phyloP scores from a whole-genome alignment of 768 basidiomycete genomes.

The Cyclocybe aegerita region DNA sequence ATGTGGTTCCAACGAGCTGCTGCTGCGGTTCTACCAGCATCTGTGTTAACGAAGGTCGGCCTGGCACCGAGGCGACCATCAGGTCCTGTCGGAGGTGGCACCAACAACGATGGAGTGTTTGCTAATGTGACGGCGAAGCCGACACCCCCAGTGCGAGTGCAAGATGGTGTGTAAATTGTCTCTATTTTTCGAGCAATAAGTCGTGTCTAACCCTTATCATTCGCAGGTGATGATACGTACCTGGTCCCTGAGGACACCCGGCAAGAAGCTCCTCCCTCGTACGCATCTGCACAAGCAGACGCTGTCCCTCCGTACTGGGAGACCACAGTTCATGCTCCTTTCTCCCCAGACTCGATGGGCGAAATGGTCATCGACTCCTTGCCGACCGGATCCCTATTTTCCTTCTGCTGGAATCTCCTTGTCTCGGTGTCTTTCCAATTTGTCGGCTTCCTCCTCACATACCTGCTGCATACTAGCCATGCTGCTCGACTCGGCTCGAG shows the following conservation, averaged over 20 bases:
- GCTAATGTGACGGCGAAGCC: conserved; percentile 94
- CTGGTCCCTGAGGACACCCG: conserved; percentile 81
- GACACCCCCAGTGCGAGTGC: conserved; percentile 52
- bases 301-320: conserved; percentile 99
- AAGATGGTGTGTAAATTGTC: conserved; percentile 49
- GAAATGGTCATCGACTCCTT: conserved; percentile 91
- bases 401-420: conserved; percentile 90
- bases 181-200: conserved; percentile 5
- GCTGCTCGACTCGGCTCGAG: conserved; percentile 91
- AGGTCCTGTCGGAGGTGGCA: conserved; percentile 62
- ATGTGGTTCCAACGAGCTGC: conserved; percentile 62
- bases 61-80: conserved; percentile 35
- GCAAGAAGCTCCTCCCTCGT: conserved; percentile 87
- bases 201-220: conserved; percentile 1
- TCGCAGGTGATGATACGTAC: conserved; percentile 65
- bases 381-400: conserved; percentile 79
- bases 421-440: conserved; percentile 98
- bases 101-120: conserved; percentile 89
- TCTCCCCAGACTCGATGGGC: conserved; percentile 57
- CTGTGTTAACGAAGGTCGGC: conserved; percentile 46
- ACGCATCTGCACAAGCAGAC: conserved; percentile 89
- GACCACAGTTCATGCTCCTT: conserved; percentile 92
- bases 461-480: conserved; percentile 91
- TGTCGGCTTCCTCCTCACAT: conserved; percentile 89
- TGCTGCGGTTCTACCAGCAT: conserved; percentile 53